These are phyloP conservation scores for Bathelium albidoporum DNA, from an alignment of 495 filamentous ascomycete genomes.

Conservation along the genomic window DNA sequence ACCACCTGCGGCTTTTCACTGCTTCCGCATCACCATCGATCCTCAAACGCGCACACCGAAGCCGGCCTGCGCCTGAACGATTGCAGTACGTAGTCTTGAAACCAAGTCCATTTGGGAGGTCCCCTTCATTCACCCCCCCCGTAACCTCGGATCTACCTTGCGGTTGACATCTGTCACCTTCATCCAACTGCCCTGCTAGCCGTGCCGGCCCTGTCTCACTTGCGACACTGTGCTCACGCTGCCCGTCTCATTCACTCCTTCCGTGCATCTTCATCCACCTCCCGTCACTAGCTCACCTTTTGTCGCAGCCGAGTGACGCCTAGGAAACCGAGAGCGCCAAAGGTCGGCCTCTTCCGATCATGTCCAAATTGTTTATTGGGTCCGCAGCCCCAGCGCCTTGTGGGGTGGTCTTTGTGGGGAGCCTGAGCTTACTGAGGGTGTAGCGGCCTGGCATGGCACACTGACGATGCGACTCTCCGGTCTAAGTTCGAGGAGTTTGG, in stretches of 20 bases:
- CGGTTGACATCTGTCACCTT: neutral
- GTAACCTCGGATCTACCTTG: neutral
- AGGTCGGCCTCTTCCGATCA: slow-evolving; percentile 25
- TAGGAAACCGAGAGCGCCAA: neutral
- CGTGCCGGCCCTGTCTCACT: neutral
- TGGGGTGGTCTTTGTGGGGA: neutral
- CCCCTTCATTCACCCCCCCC: neutral
- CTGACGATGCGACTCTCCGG: slow-evolving; percentile 71
- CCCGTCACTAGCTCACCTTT: neutral
- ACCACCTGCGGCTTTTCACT: neutral
- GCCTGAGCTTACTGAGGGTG: slow-evolving; percentile 17
- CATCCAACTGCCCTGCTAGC: neutral
- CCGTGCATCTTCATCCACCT: neutral
- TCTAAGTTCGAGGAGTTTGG: slow-evolving; percentile 86
- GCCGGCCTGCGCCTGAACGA: neutral
- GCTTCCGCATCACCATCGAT: neutral
- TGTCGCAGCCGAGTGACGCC: neutral
- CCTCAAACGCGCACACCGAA: neutral
- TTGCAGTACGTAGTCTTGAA: neutral
- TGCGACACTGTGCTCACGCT: neutral
- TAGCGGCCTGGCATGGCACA: slow-evolving; percentile 97
- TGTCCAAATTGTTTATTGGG: slow-evolving; percentile 92
- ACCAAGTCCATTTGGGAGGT: neutral
- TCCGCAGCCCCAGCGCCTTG: slow-evolving; percentile 36
- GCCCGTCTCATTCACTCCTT: neutral